Conservation (phyloP, 768 basidiomycete genomes). For the Lenzites betulinus region DNA sequence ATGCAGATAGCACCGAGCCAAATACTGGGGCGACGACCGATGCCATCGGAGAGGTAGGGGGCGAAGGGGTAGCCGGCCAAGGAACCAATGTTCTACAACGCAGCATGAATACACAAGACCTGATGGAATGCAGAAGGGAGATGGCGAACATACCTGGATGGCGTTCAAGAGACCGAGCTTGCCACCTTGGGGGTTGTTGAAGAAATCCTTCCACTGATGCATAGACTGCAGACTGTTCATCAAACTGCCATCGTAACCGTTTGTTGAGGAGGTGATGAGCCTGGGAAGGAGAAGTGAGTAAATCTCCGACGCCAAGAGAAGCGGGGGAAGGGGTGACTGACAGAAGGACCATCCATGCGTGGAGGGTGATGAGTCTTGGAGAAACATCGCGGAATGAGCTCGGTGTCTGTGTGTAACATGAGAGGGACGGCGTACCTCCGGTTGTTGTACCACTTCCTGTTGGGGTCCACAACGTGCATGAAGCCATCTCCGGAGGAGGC, state of each 20-base stretch:
- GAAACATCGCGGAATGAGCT: background rate
- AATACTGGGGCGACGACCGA: constrained; percentile 68
- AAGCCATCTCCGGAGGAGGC: constrained; percentile 41
- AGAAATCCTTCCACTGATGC: constrained; percentile 61
- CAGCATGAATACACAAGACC: background rate
- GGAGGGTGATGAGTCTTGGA: constrained; percentile 57
- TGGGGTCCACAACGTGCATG: constrained; percentile 61
- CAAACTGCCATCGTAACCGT: constrained; percentile 77
- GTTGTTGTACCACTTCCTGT: constrained; percentile 78
- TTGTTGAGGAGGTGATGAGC: constrained; percentile 75
- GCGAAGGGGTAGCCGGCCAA: constrained; percentile 70
- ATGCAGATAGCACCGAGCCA: constrained; percentile 73
- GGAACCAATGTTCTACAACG: constrained; percentile 65
- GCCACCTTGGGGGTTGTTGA: constrained; percentile 53
- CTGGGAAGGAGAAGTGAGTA: constrained; percentile 34
- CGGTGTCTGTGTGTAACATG: background rate
- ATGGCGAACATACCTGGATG: constrained; percentile 54
- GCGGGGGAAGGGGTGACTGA: constrained; percentile 32
- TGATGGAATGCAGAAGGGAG: background rate
- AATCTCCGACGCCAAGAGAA: background rate
- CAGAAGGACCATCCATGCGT: constrained; percentile 72
- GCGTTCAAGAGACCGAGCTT: constrained; percentile 72
- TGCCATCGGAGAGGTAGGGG: constrained; percentile 69
- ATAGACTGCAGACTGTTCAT: constrained; percentile 81
- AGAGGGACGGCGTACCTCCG: constrained; percentile 47